These are phyloP conservation scores for Colletotrichum caudatum DNA, from an alignment of 2,329 filamentous ascomycete species.

Conservation along the genomic window DNA sequence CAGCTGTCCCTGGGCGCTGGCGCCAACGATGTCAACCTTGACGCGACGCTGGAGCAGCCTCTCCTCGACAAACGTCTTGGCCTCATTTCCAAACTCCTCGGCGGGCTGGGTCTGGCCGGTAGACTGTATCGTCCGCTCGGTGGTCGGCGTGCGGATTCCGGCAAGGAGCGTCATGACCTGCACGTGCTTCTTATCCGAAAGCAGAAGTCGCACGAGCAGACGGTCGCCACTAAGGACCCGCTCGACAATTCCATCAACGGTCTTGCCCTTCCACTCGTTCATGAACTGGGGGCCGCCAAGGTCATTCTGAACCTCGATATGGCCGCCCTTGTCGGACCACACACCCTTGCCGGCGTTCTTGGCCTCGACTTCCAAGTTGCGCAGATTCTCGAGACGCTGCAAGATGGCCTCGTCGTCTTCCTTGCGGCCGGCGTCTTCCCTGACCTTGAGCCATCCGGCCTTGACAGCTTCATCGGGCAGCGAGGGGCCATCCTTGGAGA, in stretches of 20 bases:
- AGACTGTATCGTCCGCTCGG: slow-evolving; percentile 82
- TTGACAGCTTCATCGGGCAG: slow-evolving; percentile 87
- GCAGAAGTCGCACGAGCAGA: slow-evolving; percentile 83
- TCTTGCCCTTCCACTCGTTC: slow-evolving; percentile 86
- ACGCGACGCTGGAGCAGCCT: slow-evolving; percentile 89
- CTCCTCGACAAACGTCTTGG: slow-evolving; percentile 86
- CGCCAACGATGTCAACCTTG: slow-evolving; percentile 84
- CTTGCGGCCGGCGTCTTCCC: slow-evolving; percentile 92
- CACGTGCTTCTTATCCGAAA: slow-evolving; percentile 85
- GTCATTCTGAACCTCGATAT: slow-evolving; percentile 85
- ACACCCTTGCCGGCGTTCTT: slow-evolving; percentile 84
- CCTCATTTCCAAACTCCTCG: slow-evolving; percentile 91
- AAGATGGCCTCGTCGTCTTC: slow-evolving; percentile 84
- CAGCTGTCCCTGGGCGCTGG: slow-evolving; percentile 92
- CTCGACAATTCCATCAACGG: slow-evolving; percentile 88
- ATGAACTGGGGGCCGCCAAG: slow-evolving; percentile 83
- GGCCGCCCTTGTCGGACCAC: slow-evolving; percentile 75
- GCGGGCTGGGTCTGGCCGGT: slow-evolving; percentile 85
- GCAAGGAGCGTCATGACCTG: slow-evolving; percentile 91
- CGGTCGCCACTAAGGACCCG: slow-evolving; percentile 92
- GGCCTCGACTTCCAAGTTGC: slow-evolving; percentile 81
- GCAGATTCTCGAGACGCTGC: slow-evolving; percentile 80
- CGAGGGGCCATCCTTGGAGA: slow-evolving; percentile 78
- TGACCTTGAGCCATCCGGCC: slow-evolving; percentile 91
- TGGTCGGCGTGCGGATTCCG: slow-evolving; percentile 89